Conservation (phyloP, 164 flowering plant species). For the Paratinospora sagittata region DNA sequence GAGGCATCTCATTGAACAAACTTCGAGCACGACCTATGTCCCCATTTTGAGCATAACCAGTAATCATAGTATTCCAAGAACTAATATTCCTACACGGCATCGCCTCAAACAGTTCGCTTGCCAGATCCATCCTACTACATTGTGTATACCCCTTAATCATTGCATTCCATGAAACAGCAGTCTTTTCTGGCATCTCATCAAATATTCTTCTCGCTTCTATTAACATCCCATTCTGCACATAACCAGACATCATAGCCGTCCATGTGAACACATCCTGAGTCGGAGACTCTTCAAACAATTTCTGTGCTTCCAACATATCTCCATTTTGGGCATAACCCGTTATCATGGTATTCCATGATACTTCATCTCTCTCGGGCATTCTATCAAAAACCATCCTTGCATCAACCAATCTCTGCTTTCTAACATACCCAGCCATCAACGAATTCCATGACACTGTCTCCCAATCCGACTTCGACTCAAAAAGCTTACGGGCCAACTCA, state of each 20-base stretch:
- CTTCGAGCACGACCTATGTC: slow-evolving; percentile 49
- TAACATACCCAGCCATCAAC: slow-evolving; percentile 52
- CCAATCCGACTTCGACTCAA: slow-evolving; percentile 8
- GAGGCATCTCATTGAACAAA: slow-evolving; percentile 71
- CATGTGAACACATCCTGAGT: slow-evolving; percentile 68
- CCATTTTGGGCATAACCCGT: slow-evolving; percentile 78
- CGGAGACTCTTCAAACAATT: slow-evolving; percentile 62
- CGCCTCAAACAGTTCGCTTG: slow-evolving; percentile 65
- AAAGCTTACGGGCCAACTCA: slow-evolving; percentile 2
- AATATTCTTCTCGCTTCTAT: slow-evolving; percentile 59
- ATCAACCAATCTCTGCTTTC: slow-evolving; percentile 53
- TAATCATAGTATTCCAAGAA: slow-evolving; percentile 96
- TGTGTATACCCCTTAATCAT: slow-evolving; percentile 81
- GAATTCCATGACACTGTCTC: slow-evolving; percentile 6
- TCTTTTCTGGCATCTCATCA: slow-evolving; percentile 77
- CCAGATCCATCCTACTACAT: slow-evolving; percentile 51
- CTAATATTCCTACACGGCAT: slow-evolving; percentile 66
- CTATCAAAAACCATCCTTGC: slow-evolving; percentile 57
- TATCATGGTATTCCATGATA: slow-evolving; percentile 86
- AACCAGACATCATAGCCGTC: slow-evolving; percentile 95
- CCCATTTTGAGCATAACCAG: slow-evolving; percentile 77
- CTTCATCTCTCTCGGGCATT: slow-evolving; percentile 66
- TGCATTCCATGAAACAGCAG: slow-evolving; percentile 82
- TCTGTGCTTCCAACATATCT: slow-evolving; percentile 49
- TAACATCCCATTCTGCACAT: slow-evolving; percentile 67